Evolutionary conservation across 345 rosid genomes (phyloP), one percentile per base, ranked within the genome.

Genomic region (Cochlearia excelsa): DNA sequence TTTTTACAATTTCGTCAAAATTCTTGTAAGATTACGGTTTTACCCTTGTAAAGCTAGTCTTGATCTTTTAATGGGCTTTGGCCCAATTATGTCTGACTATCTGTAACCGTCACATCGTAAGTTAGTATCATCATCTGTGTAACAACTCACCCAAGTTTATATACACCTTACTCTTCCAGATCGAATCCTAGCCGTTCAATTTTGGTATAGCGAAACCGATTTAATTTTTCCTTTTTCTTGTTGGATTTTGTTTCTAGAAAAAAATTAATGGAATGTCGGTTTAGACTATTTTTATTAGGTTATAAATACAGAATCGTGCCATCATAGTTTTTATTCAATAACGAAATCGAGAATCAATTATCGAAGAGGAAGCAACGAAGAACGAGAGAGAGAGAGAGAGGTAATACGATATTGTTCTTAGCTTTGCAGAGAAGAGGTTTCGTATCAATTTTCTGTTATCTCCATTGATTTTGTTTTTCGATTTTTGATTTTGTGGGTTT

Each of bases 151-250:
- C 1, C 8, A 7, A 26, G 8, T 31, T 5, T 10, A 52, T 29
- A 9, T 34, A 44, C 43, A 4, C 42, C 31, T 47, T 62, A 6
- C 42, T 26, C 0, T 26, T 52, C 28, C 4, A 3, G 10, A 63
- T 34, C 6, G 30, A 53, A 63, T 63, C 59, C 3, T 27, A 35
- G 9, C 60, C 68, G 59, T 53, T 44, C 11, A 33, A 3, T 33
- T 33, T 33, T 5, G 23, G 23, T 16, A 16, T 16, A 16, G 23
- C 23, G 23, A 16, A 16, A 16, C 23, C 23, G 23, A 16, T 16
- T 16, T 16, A 16, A 16, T 16, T 16, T 16, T 16, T 16, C 23
- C 23, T 16, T 16, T 16, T 0, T 16, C 23, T 16, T 16, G 23
- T 16, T 16, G 23, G 23, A 16, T 16, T 16, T 16, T 16, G 23